phyloP scores from a whole-genome alignment of 2,329 filamentous ascomycete species.

The Xylariaceae sp. region DNA sequence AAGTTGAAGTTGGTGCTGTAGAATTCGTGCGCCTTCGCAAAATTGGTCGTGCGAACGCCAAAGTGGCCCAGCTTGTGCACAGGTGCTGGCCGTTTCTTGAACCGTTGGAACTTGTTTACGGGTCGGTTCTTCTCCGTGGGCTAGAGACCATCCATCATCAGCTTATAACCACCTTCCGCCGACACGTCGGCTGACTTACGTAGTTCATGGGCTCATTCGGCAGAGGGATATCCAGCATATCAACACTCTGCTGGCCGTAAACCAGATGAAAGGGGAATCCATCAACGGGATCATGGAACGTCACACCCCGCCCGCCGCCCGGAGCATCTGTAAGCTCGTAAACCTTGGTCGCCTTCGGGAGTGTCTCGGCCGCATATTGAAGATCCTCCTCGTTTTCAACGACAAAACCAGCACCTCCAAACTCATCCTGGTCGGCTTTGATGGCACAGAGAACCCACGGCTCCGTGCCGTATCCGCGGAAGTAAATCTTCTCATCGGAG shows the following conservation, averaged over 20 bases:
- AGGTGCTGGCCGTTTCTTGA: slow-evolving; percentile 50
- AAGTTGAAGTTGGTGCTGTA: slow-evolving; percentile 55
- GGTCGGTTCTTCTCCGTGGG: slow-evolving; percentile 52
- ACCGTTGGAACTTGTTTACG: slow-evolving; percentile 53
- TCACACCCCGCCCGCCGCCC: slow-evolving; percentile 56
- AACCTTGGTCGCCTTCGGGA: slow-evolving; percentile 52
- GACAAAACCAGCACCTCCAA: slow-evolving; percentile 60
- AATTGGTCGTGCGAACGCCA: slow-evolving; percentile 56
- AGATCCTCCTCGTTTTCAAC: slow-evolving; percentile 61
- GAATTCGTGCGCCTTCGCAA: slow-evolving; percentile 52
- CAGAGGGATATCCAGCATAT: slow-evolving; percentile 42
- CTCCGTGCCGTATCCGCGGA: slow-evolving; percentile 62
- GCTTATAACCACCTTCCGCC: background rate
- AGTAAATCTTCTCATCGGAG: slow-evolving; percentile 53
- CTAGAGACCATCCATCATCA: slow-evolving; percentile 33
- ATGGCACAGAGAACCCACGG: slow-evolving; percentile 61
- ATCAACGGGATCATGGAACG: slow-evolving; percentile 56
- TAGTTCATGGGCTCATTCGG: slow-evolving; percentile 51
- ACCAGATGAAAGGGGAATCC: slow-evolving; percentile 62
- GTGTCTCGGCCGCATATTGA: slow-evolving; percentile 48
- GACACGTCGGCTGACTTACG: slow-evolving; percentile 28
- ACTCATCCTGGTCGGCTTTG: slow-evolving; percentile 50
- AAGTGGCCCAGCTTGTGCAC: slow-evolving; percentile 60
- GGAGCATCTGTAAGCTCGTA: slow-evolving; percentile 53
- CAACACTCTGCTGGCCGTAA: slow-evolving; percentile 51